A percentile compares a stretch with the other conserved stretches of the same genome.
These are phyloP conservation scores for Termitomyces heimii DNA, from an alignment of 768 basidiomycete genomes.

Conservation along the genomic window DNA sequence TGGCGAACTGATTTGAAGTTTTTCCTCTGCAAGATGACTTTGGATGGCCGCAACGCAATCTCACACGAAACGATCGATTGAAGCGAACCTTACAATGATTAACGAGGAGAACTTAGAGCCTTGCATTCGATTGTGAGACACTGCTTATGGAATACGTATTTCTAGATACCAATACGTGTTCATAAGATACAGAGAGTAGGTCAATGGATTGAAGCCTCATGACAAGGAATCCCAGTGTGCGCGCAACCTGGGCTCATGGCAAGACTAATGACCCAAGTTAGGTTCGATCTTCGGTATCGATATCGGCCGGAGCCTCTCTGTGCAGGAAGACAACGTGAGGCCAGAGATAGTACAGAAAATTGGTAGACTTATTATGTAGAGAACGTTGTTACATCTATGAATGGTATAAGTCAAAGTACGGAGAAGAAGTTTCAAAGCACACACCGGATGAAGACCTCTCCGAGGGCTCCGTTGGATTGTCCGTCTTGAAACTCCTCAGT, in stretches of 20 bases:
- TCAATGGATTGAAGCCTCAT: background rate
- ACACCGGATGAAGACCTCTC: conserved; percentile 97
- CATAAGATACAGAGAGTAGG: background rate
- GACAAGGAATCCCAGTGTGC: background rate
- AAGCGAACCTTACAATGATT: background rate
- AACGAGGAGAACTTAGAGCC: background rate
- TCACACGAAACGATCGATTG: background rate
- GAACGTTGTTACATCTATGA: conserved; percentile 86
- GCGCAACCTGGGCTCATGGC: background rate
- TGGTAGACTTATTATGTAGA: conserved; percentile 82
- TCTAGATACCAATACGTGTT: background rate
- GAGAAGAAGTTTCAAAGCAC: conserved; percentile 17
- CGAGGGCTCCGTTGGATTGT: conserved; percentile 91
- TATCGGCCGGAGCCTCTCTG: conserved; percentile 71
- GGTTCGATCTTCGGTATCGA: conserved; percentile 10
- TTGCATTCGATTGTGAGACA: background rate
- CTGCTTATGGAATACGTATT: background rate
- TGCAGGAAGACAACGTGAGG: conserved; percentile 29
- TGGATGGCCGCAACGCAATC: background rate
- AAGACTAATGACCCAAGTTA: background rate
- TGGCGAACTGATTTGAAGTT: background rate
- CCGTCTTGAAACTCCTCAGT: conserved; percentile 98
- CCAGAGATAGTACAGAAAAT: background rate
- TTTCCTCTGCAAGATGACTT: background rate
- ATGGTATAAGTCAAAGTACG: conserved; percentile 10